Base-by-base conservation (phyloP, 257 asterid species). In the Forsythia viridissima region DNA sequence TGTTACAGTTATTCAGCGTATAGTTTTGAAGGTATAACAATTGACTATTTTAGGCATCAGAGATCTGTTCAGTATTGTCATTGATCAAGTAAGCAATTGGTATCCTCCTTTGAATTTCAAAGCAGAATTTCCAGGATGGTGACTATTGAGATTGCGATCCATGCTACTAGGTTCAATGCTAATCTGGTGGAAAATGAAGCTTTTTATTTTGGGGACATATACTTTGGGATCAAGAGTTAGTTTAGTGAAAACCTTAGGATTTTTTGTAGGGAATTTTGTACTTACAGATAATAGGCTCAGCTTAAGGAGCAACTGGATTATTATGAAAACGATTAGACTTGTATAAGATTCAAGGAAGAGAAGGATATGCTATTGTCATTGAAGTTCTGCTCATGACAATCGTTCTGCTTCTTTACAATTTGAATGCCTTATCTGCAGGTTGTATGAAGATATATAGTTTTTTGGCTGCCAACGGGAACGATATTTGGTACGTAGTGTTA, bases 391-490 rank as follows among this genome's bases (percentile, higher is more conserved):
- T 72, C n/a, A 67, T 78, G 37, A 70, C 61, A 46, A 36, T 36
- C 21, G 76, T 36, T 57, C 66, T 39, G 69, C 44, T 85, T 52
- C 72, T 87, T 82, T 72, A 80, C 80, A 61, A 52, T 84, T 85
- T 77, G 86, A 76, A 82, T 84, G 83, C 90, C 82, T 84, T 81
- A 76, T 59, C 83, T 87, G 91, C 93, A 89, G 93, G 91, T 89
- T 63, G 8, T 84, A 78, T 70, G 88, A 73, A 87, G 89, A 84
- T 61, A 69, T 79, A 55, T 80, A 67, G 38, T 87, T 81, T 84
- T 83, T 78, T 82, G 85, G 90, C 82, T 39, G 77, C 79, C 65
- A 43, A 77, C 80, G 80, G 85, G 79, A 73, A 77, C 79, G 61
- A 52, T 65, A 78, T 66, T 86, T 81, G 87, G 84, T 84, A 86